Base-by-base conservation (phyloP, 2,329 filamentous ascomycete genomes). In the Penicillium sp. region DNA sequence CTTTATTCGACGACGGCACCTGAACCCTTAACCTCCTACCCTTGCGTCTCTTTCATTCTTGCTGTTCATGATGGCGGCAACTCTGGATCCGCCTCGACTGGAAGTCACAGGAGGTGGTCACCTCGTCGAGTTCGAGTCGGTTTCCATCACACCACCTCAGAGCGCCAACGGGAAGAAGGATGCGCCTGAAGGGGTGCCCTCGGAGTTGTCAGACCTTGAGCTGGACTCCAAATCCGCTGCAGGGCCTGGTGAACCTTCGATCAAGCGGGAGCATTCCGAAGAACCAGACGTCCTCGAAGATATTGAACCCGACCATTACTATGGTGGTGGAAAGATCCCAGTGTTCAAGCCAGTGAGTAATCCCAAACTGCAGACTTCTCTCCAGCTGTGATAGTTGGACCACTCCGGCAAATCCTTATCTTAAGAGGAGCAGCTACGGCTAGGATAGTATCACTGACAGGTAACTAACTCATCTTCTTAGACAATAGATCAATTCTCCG, bases 401-500 rank as follows among this genome's bases (percentile, higher is more conserved):
- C 10, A 12, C 28, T 19, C 10, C 12, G 10, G n/a, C 47, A 35
- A 35, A 51, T 22, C n/a, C 4, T 12, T 7, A 13, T 28, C 42
- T 45, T 12, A 26, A 59, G 75, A 63, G 30, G 54, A n/a, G 53
- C 26, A 30, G 28, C 28, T 33, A 30, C n/a, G 5, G 28, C n/a
- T 17, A 24, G 8, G 51, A 40, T 24, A n/a, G 24, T 19, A 3
- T 8, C 19, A 54, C 51, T 54, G 30, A 54, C 35, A 38, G n/a
- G 51, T 8, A 12, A 40, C 9, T 8, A 12, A 40, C 9, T 19
- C 56, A 56, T 60, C 45, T 56, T 54, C 59, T 64, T 68, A 88
- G 78, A 94, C 90, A 62, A 96, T 97, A 92, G 86, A 90, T 65
- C 93, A 99, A 79, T 98, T 98, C 80, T 89, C 88, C 73, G 92